These are phyloP conservation scores for Danielia reshetovae DNA, from an alignment of 805 yeast species.

Conservation along the genomic window DNA sequence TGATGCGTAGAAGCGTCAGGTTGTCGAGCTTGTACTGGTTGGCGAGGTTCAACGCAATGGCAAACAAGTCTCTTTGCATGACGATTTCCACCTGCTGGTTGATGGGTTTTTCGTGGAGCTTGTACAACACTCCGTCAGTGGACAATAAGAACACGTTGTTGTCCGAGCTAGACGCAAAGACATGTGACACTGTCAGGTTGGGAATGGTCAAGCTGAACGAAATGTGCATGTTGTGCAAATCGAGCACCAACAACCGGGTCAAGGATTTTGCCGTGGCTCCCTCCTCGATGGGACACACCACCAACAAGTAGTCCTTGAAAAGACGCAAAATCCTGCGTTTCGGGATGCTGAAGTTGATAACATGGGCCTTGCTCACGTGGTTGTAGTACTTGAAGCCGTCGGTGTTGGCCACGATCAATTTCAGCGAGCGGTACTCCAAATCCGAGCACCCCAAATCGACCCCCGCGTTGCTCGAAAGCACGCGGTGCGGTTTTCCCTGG, in stretches of 20 bases:
- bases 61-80: slow-evolving; percentile 64
- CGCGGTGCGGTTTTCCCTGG: slow-evolving; percentile 54
- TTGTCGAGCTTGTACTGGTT: slow-evolving; percentile 26
- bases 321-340: slow-evolving; percentile 51
- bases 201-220: slow-evolving; percentile 69
- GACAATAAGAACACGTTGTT: slow-evolving; percentile 58
- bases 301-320: slow-evolving; percentile 49
- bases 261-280: slow-evolving; percentile 26
- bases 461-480: slow-evolving; percentile 46
- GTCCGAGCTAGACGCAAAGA: slow-evolving; percentile 47
- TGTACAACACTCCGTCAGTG: slow-evolving; percentile 71
- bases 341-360: slow-evolving; percentile 53
- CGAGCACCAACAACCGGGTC: slow-evolving; percentile 63
- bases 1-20: slow-evolving; percentile 26
- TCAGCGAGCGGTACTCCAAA: slow-evolving; percentile 38
- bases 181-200: slow-evolving; percentile 51
- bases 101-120: slow-evolving; percentile 60
- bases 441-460: slow-evolving; percentile 48
- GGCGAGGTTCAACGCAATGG: slow-evolving; percentile 71
- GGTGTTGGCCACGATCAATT: slow-evolving; percentile 61
- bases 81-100: slow-evolving; percentile 67
- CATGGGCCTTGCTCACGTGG: slow-evolving; percentile 48
- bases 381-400: slow-evolving; percentile 65
- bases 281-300: slow-evolving; percentile 48
- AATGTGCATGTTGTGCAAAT: slow-evolving; percentile 63